A percentile compares a stretch with the other conserved stretches of the same genome.
These are phyloP conservation scores for Termitomyces sp. DNA, from an alignment of 768 basidiomycete species.

Conservation along the genomic window DNA sequence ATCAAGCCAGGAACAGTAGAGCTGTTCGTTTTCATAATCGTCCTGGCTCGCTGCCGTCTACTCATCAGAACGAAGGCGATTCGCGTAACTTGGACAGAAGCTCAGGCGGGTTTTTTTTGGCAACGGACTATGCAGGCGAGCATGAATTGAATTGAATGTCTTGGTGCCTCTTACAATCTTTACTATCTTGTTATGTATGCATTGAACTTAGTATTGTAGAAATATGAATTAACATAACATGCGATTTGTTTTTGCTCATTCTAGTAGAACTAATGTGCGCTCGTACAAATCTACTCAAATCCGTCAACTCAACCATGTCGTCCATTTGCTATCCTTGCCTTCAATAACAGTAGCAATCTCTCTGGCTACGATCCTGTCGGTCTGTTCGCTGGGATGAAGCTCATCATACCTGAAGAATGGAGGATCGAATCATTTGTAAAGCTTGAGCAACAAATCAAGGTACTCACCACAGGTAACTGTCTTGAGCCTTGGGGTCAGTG, in stretches of 20 bases:
- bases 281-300: not conserved
- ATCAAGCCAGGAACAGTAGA: constrained; percentile 5
- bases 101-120: not conserved
- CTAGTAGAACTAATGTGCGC: no score
- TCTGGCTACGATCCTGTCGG: constrained; percentile 43
- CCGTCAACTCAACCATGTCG: constrained; percentile 39
- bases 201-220: constrained; percentile 2
- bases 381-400: constrained; percentile 28
- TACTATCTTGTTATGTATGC: not conserved
- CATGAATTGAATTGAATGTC: not conserved
- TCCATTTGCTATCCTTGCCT: constrained; percentile 36
- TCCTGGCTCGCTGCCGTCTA: not conserved
- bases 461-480: constrained; percentile 52
- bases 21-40: not conserved
- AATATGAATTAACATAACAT: not conserved
- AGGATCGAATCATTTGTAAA: not conserved
- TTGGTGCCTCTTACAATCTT: not conserved
- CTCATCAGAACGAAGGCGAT: not conserved
- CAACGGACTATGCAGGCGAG: not conserved
- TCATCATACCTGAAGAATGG: constrained; percentile 35
- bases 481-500: constrained; percentile 27
- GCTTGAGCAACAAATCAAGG: not conserved
- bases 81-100: not conserved
- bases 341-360: constrained; percentile 39
- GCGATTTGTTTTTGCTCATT: not conserved